A percentile compares a stretch with the other conserved stretches of the same genome.
These are phyloP conservation scores for Ilex asprella DNA, from an alignment of 257 asterid species.

Conservation along the genomic window DNA sequence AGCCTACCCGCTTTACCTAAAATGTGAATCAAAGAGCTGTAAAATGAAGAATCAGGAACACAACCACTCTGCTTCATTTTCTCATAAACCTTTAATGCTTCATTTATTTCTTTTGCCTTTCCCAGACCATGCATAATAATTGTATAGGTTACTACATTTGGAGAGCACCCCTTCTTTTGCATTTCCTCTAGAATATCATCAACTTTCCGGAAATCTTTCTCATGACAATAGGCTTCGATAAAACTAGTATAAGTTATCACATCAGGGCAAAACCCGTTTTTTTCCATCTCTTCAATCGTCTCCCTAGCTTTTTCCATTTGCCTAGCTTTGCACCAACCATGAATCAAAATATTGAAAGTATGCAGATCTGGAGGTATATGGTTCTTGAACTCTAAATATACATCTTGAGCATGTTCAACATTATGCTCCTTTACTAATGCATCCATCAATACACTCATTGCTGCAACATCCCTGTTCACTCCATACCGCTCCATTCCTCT, in stretches of 20 bases:
- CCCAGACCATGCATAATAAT: conserved; percentile 52
- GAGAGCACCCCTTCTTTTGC: conserved; percentile 43
- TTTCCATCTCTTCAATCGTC: conserved; percentile 49
- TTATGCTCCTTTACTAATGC: conserved; percentile 61
- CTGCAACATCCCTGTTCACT: conserved; percentile 30
- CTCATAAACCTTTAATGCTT: conserved; percentile 62
- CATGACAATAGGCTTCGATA: conserved; percentile 61
- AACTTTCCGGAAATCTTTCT: conserved; percentile 71
- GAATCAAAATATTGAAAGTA: conserved; percentile 63
- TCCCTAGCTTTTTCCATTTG: conserved; percentile 53
- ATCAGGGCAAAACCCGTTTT: conserved; percentile 49
- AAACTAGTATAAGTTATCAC: conserved; percentile 50
- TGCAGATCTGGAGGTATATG: conserved; percentile 33
- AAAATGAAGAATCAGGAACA: conserved; percentile 58
- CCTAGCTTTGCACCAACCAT: conserved; percentile 84
- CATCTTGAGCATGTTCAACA: conserved; percentile 66
- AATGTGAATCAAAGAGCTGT: conserved; percentile 37
- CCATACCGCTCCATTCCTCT: conserved; percentile 39
- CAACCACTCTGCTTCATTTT: conserved; percentile 55
- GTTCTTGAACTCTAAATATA: conserved; percentile 37
- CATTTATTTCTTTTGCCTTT: conserved; percentile 54
- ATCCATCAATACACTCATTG: conserved; percentile 51
- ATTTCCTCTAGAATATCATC: conserved; percentile 49
- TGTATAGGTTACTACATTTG: conserved; percentile 63
- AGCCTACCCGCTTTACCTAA: conserved; percentile 65